Base-by-base conservation (phyloP, 1,139 yeast genomes). In the Geotrichum fermentans region DNA sequence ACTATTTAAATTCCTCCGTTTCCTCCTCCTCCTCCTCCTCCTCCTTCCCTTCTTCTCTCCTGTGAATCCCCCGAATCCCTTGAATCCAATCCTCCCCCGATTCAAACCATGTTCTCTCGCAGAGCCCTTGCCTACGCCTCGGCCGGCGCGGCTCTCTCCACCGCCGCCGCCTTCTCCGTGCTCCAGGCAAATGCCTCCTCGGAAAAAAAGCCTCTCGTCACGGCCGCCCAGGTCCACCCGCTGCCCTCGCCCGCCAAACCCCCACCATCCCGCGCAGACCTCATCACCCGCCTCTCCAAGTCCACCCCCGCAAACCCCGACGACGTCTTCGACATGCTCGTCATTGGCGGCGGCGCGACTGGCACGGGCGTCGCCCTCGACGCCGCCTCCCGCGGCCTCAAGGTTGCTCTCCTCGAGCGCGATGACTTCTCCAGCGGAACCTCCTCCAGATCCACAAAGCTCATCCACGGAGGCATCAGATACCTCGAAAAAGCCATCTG, bases 381-480 rank as follows among this genome's bases (percentile, higher is more conserved):
- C 68, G 97, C 97, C 33, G 80, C 85, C 18, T 79, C 95, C 35
- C 78, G 97, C 66, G 97, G 97, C 33, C 78, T 89, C 58, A 85
- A 87, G 63, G 96, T 89, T 41, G 88, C 95, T 51, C 69, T 90
- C 53, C 76, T 90, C 55, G 97, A 90, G 68, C 83, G 83, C 63
- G 80, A 80, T 57, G 97, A 90, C 70, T 90, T 84, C 65, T 95
- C 96, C 10, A 74, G 89, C 11, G 97, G 96, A 42, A 90, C 97
- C 14, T 85, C 96, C 3, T 88, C 96, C 29, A 83, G 90, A 62
- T 85, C 95, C n/a, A 90, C 97, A 49, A 90, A 90, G 71, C 86
- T 90, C 82, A 96, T 96, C 40, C 97, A 90, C 65, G 97, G 97
- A 57, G 97, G 97, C 64, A 97, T 90, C 47, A 77, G 97, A 62